phyloP scores from a whole-genome alignment of 2,329 filamentous ascomycete genomes.

The Venturia oleaginea region DNA sequence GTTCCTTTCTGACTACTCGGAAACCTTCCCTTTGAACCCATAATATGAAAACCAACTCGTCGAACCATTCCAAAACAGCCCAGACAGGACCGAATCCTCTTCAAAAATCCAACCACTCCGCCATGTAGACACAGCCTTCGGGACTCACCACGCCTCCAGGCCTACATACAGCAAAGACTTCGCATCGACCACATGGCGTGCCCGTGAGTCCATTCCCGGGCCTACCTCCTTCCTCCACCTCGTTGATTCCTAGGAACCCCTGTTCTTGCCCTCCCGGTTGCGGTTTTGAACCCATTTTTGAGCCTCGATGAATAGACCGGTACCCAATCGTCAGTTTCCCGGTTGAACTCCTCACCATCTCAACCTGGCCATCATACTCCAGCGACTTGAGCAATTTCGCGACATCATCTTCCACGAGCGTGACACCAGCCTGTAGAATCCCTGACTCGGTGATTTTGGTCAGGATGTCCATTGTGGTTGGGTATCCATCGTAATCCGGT shows the following conservation, averaged over 20 bases:
- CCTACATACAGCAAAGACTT: conserved; percentile 85
- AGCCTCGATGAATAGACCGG: conserved; percentile 31
- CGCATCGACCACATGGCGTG: conserved; percentile 82
- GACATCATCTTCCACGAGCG: conserved; percentile 59
- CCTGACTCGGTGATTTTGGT: conserved; percentile 59
- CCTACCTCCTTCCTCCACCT: conserved; percentile 33
- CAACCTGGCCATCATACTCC: conserved; percentile 76
- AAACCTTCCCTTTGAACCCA: no score
- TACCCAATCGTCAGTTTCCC: conserved; percentile 39
- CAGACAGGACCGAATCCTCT: neutral
- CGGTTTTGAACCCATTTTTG: conserved; percentile 13
- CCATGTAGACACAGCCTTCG: conserved; percentile 84
- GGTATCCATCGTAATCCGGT: conserved; percentile 66
- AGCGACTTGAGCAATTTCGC: conserved; percentile 81
- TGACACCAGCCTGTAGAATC: conserved; percentile 59
- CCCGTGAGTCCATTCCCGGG: conserved; percentile 69
- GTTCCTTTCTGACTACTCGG: no score
- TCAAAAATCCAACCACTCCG: conserved; percentile 58
- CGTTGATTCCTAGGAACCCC: conserved; percentile 18
- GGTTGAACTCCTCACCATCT: conserved; percentile 37
- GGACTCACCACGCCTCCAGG: conserved; percentile 86
- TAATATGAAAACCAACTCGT: no score
- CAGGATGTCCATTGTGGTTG: conserved; percentile 71
- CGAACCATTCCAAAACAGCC: no score
- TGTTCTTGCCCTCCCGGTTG: neutral